These are phyloP conservation scores for Styphnolobium japonicum DNA, from an alignment of 306 rosid genomes.

Conservation along the genomic window DNA sequence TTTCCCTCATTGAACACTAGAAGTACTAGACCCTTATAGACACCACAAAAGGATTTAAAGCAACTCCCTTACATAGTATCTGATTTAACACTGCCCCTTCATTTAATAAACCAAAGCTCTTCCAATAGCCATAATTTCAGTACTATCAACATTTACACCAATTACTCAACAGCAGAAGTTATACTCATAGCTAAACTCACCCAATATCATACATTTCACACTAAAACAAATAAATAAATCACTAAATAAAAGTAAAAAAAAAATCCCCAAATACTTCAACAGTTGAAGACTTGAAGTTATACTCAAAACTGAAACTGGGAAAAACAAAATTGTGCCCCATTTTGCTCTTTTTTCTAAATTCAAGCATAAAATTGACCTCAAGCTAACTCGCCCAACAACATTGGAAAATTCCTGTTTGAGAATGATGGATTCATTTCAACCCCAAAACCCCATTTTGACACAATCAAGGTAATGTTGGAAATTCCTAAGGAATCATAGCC, in stretches of 20 bases:
- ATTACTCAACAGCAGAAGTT: not conserved
- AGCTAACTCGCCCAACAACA: not conserved
- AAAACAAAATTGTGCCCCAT: not conserved
- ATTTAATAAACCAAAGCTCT: not conserved
- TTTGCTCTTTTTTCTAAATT: too few species aligned
- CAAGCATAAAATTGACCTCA: not conserved
- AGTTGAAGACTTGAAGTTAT: too few species aligned
- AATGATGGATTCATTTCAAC: not conserved
- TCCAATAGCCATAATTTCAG: not conserved
- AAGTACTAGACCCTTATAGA: not conserved
- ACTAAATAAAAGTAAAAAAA: not conserved
- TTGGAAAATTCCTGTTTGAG: not conserved
- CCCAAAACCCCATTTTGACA: too few species aligned
- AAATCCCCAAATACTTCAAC: not conserved
- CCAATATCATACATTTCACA: not conserved
- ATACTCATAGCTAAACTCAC: not conserved
- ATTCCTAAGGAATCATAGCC: too few species aligned
- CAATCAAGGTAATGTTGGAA: too few species aligned
- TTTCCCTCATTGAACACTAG: not conserved
- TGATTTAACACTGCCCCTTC: not conserved
- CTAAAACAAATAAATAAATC: not conserved
- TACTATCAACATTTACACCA: not conserved
- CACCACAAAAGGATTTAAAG: not conserved
- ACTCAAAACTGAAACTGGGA: too few species aligned
- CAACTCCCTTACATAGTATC: not conserved